Evolutionary conservation across 768 basidiomycete genomes (phyloP).

Genomic region (Boletus tomentosulus): DNA sequence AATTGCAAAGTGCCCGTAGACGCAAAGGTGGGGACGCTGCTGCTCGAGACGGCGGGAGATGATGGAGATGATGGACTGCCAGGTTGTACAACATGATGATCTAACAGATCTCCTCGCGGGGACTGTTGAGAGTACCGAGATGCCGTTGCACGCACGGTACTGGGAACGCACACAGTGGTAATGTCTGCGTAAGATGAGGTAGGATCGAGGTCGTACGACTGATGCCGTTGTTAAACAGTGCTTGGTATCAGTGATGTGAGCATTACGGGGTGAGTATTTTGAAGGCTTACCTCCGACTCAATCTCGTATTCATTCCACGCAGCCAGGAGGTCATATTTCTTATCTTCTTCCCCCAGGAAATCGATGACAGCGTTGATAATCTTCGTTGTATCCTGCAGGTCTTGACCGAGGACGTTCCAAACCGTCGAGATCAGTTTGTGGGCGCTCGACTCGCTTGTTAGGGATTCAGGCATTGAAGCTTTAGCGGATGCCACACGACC

Average conservation of each 20-base stretch:
- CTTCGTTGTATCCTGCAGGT: constrained; percentile 69
- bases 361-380: constrained; percentile 72
- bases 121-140: constrained; percentile 51
- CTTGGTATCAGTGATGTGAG: not conserved
- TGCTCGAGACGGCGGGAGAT: not conserved
- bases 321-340: constrained; percentile 66
- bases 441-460: constrained; percentile 69
- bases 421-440: constrained; percentile 83
- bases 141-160: constrained; percentile 72
- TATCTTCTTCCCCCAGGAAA: constrained; percentile 78
- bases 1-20: not conserved
- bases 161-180: constrained; percentile 75
- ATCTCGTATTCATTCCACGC: constrained; percentile 84
- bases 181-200: constrained; percentile 53
- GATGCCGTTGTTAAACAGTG: constrained; percentile 62
- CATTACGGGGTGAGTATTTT: not conserved
- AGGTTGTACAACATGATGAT: constrained; percentile 65
- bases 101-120: constrained; percentile 65
- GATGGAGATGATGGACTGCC: not conserved
- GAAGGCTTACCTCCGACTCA: constrained; percentile 62
- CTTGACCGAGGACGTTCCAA: constrained; percentile 67
- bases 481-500: constrained; percentile 47
- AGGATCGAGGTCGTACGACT: constrained; percentile 76
- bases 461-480: constrained; percentile 75
- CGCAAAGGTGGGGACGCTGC: not conserved